Percentiles rank a stretch among this genome's conserved stretches.
Conservation (phyloP, 768 basidiomycete species). For the Pholiota molesta region DNA sequence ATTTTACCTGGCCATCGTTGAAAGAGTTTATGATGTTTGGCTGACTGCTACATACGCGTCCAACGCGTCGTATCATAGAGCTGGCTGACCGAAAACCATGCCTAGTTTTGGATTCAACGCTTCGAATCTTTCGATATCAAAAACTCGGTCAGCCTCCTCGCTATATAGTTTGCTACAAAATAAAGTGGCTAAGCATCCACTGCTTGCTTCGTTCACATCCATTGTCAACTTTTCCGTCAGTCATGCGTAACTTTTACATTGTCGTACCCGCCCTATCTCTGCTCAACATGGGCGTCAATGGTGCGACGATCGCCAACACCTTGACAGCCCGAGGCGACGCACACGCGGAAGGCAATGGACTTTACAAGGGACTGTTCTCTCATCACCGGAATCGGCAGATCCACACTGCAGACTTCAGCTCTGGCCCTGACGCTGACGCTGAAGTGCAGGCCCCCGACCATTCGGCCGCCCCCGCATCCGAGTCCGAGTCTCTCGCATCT, state of each 20-base stretch:
- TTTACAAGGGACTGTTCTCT: not conserved
- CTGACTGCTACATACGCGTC: not conserved
- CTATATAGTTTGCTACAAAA: conserved; percentile 2
- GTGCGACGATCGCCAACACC: conserved; percentile 19
- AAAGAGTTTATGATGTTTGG: too few relatives aligned
- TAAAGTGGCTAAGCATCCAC: not conserved
- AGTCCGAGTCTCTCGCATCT: not conserved
- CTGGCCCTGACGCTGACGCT: conserved; percentile 6
- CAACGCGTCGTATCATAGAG: not conserved
- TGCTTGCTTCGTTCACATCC: not conserved
- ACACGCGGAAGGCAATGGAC: not conserved
- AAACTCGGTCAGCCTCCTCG: conserved; percentile 10
- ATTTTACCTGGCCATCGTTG: too few relatives aligned
- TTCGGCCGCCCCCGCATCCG: not conserved
- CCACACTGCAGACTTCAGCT: conserved; percentile 27
- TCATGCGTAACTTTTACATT: conserved; percentile 19
- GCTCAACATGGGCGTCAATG: conserved; percentile 21
- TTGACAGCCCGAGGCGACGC: conserved; percentile 8
- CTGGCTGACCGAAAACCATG: not conserved
- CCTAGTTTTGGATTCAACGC: not conserved
- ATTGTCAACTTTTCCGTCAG: not conserved
- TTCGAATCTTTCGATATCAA: not conserved
- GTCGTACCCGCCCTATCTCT: conserved; percentile 20
- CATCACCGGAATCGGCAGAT: conserved; percentile 17
- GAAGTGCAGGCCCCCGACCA: not conserved